A percentile compares a stretch with the other conserved stretches of the same genome.
These are phyloP conservation scores for Trebouxia gelatinosa DNA, from an alignment of 163 green algal species.

Conservation along the genomic window DNA sequence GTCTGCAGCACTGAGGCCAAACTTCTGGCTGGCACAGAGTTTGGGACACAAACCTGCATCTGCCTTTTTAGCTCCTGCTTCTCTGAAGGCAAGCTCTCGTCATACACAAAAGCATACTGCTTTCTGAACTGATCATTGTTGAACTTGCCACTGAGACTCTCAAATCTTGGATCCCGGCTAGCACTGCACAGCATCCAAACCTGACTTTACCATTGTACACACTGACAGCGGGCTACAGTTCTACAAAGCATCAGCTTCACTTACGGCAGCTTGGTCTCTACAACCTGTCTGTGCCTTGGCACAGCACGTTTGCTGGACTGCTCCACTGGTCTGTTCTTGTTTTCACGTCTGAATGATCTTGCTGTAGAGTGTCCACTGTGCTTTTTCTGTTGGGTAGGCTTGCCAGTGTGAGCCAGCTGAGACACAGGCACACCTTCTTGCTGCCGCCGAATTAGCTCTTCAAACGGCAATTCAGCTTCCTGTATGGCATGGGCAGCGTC, in stretches of 20 bases:
- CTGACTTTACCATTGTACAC: neutral
- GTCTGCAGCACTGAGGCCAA: no score
- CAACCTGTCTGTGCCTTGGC: slow-evolving; percentile 62
- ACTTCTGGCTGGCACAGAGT: no score
- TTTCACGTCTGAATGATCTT: slow-evolving; percentile 49
- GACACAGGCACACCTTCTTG: neutral
- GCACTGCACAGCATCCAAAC: slow-evolving; percentile 41
- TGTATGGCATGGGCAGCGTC: neutral
- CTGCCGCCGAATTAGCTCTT: slow-evolving; percentile 10
- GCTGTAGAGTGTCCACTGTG: no score
- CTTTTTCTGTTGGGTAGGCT: neutral
- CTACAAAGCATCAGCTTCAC: neutral
- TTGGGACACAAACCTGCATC: slow-evolving; percentile 44
- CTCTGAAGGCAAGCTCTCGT: slow-evolving; percentile 81
- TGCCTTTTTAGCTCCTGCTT: slow-evolving; percentile 49
- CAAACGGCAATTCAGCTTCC: neutral
- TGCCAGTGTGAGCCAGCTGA: neutral
- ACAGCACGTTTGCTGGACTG: slow-evolving; percentile 74
- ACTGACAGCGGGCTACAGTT: neutral
- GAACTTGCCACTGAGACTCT: slow-evolving; percentile 48
- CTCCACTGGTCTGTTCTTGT: slow-evolving; percentile 75
- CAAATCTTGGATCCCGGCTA: slow-evolving; percentile 76
- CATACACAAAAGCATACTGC: slow-evolving; percentile 86
- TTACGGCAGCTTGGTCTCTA: slow-evolving; percentile 31
- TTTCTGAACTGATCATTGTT: slow-evolving; percentile 58